These are phyloP conservation scores for Magnusiomyces magnusii DNA, from an alignment of 1,139 yeast species.

Conservation along the genomic window DNA sequence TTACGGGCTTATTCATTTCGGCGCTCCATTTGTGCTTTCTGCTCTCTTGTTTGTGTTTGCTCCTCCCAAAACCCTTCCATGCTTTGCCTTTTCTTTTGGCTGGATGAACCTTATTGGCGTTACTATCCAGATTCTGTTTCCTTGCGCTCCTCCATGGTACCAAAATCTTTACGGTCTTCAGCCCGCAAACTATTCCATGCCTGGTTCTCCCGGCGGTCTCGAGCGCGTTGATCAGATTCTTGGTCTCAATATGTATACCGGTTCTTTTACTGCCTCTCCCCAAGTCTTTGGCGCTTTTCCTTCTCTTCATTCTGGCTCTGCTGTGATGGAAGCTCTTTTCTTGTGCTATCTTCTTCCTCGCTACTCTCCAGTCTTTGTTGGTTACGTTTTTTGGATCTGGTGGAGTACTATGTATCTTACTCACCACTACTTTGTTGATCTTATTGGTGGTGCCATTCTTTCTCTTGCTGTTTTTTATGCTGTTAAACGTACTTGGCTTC, in stretches of 20 bases:
- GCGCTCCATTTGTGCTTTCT: conserved; percentile 85
- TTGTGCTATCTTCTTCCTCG: conserved; percentile 75
- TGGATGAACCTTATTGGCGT: conserved; percentile 91
- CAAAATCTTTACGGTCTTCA: conserved; percentile 75
- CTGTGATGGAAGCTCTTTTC: conserved; percentile 88
- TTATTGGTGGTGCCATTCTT: conserved; percentile 81
- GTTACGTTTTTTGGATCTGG: conserved; percentile 89
- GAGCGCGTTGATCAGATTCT: conserved; percentile 77
- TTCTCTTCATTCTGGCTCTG: conserved; percentile 87
- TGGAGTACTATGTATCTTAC: conserved; percentile 98
- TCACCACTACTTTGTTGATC: conserved; percentile 89
- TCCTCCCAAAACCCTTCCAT: conserved; percentile 83
- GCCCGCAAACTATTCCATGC: conserved; percentile 89
- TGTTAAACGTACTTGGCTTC: conserved; percentile 67
- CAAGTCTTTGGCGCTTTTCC: conserved; percentile 98
- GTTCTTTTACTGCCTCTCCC: conserved; percentile 79
- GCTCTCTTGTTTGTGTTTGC: conserved; percentile 73
- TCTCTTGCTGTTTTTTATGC: conserved; percentile 64
- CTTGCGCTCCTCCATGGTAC: conserved; percentile 99
- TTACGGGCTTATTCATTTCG: conserved; percentile 84
- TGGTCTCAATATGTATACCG: conserved; percentile 80
- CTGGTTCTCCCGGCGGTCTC: conserved; percentile 95
- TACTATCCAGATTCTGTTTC: conserved; percentile 68
- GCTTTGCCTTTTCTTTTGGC: conserved; percentile 95
- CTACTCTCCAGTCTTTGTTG: conserved; percentile 53